phyloP scores from a whole-genome alignment of 1,284 basidiomycete genomes.

The Irpex sp. region DNA sequence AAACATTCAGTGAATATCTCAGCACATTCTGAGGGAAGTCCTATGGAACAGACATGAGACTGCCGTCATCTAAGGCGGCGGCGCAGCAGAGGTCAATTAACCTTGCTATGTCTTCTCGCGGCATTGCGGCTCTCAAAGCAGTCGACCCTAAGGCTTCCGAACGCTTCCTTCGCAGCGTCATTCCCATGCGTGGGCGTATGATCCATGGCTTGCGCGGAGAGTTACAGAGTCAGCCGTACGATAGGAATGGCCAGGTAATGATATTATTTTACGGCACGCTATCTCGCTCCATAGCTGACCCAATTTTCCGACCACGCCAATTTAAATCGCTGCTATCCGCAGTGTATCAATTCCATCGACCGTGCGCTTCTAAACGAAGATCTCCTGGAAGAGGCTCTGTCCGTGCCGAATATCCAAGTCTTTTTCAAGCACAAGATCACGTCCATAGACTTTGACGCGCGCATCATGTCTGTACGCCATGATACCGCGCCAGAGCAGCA shows the following conservation, averaged over 20 bases:
- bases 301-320: slow-evolving; percentile 18
- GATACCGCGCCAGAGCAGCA: slow-evolving; percentile 38
- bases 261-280: slow-evolving; percentile 17
- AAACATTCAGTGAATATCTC: slow-evolving; percentile 1
- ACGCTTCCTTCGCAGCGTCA: slow-evolving; percentile 74
- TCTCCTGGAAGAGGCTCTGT: slow-evolving; percentile 69
- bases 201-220: slow-evolving; percentile 79
- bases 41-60: slow-evolving; percentile 56
- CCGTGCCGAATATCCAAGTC: slow-evolving; percentile 60
- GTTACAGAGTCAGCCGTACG: slow-evolving; percentile 82
- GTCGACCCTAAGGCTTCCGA: slow-evolving; percentile 76
- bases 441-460: slow-evolving; percentile 71
- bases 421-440: slow-evolving; percentile 83
- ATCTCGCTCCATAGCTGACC: slow-evolving; percentile 18
- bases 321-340: slow-evolving; percentile 18
- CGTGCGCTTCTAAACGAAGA: slow-evolving; percentile 84
- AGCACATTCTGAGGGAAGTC: slow-evolving; percentile 10
- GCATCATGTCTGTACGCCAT: slow-evolving; percentile 46
- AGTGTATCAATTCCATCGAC: slow-evolving; percentile 94
- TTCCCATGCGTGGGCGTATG: slow-evolving; percentile 96
- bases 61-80: slow-evolving; percentile 60
- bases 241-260: slow-evolving; percentile 80
- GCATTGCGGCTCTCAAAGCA: slow-evolving; percentile 81
- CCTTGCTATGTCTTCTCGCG: slow-evolving; percentile 91
- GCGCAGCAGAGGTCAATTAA: slow-evolving; percentile 88